Conservation (phyloP, 805 yeast species). For the Pichia heedii region DNA sequence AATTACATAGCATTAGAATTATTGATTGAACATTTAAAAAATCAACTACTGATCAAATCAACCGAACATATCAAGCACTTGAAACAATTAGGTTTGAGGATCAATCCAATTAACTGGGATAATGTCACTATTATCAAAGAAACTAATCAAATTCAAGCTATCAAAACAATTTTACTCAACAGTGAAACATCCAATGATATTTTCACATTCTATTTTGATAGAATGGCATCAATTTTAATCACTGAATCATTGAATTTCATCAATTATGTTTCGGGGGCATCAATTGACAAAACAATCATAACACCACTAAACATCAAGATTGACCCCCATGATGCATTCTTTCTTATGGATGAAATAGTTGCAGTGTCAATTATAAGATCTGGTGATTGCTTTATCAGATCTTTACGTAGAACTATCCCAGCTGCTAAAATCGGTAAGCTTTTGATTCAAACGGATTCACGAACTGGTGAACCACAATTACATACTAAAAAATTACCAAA, state of each 20-base stretch:
- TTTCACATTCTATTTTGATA: conserved; percentile 78
- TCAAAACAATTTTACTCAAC: conserved; percentile 62
- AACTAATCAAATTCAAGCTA: conserved; percentile 61
- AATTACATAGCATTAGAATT: conserved; percentile 71
- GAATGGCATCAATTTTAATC: conserved; percentile 66
- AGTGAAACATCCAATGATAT: conserved; percentile 53
- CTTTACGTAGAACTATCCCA: conserved; percentile 69
- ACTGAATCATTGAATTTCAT: conserved; percentile 57
- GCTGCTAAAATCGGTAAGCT: conserved; percentile 75
- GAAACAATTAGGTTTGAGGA: conserved; percentile 40
- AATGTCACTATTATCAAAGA: conserved; percentile 33
- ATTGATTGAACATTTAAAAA: conserved; percentile 69
- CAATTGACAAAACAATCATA: conserved; percentile 14
- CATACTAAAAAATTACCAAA: conserved; percentile 71
- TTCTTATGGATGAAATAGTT: conserved; percentile 40
- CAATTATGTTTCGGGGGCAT: conserved; percentile 26
- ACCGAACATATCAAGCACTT: conserved; percentile 57
- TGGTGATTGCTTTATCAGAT: conserved; percentile 85
- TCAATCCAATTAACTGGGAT: conserved; percentile 23
- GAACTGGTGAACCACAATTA: conserved; percentile 90
- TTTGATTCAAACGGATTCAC: conserved; percentile 77
- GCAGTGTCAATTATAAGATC: conserved; percentile 81
- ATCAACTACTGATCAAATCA: conserved; percentile 60
- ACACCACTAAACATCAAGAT: conserved; percentile 34
- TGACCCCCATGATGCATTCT: conserved; percentile 17